Percentiles rank a stretch among this genome's conserved stretches.
Evolutionary conservation across 2,329 filamentous ascomycete species (phyloP).

Genomic region (Gaeumannomyces sp.): DNA sequence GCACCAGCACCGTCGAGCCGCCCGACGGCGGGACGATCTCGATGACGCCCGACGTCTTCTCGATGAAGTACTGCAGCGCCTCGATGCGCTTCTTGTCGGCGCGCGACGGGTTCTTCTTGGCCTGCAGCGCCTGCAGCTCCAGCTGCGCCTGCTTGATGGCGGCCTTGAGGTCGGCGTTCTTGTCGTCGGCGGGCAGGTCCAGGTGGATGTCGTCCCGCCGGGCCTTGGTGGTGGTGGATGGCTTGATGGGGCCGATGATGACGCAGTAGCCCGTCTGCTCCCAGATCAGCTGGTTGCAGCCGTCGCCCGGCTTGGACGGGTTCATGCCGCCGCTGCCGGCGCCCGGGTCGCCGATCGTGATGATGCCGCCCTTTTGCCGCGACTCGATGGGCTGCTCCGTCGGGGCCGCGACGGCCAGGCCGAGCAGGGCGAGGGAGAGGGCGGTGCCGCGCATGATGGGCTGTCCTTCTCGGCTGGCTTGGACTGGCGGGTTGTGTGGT

Average conservation of each 20-base stretch:
- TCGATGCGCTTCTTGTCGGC: slow-evolving; percentile 5
- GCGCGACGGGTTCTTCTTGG: slow-evolving; percentile 1
- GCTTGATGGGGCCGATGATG: neutral
- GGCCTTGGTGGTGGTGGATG: neutral
- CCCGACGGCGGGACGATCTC: neutral
- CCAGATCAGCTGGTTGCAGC: slow-evolving; percentile 1
- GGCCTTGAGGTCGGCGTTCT: neutral
- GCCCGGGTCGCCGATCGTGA: neutral
- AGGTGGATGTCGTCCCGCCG: neutral
- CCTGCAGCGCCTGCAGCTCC: slow-evolving; percentile 6
- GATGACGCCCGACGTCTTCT: slow-evolving; percentile 4
- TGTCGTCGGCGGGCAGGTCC: neutral
- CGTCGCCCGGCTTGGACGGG: neutral
- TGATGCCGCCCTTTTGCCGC: neutral
- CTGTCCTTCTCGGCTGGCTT: neutral
- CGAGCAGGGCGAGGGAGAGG: slow-evolving; percentile 4
- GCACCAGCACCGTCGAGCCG: slow-evolving; percentile 3
- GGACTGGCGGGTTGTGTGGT: no score
- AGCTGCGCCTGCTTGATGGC: slow-evolving; percentile 8
- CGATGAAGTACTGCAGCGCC: slow-evolving; percentile 4
- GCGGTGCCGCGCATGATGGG: slow-evolving; percentile 1
- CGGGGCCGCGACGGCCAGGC: slow-evolving; percentile 6
- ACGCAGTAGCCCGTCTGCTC: slow-evolving; percentile 8
- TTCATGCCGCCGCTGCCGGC: neutral
- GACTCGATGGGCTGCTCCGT: slow-evolving; percentile 1